phyloP scores from a whole-genome alignment of 1,139 yeast species.

The Blastobotrys aristatus region DNA sequence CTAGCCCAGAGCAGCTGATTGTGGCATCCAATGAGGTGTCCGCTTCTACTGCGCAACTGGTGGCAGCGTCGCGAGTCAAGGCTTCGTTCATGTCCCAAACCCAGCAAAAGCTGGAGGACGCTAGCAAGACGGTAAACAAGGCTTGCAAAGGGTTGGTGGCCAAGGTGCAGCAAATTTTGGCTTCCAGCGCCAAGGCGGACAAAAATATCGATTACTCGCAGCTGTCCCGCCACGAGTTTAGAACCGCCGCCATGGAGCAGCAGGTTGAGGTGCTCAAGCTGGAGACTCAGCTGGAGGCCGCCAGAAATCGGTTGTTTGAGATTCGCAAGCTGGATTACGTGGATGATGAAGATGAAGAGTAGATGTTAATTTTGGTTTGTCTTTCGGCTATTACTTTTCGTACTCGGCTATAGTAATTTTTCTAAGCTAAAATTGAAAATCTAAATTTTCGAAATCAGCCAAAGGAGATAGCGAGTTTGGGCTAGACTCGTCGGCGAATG shows the following conservation, averaged over 20 bases:
- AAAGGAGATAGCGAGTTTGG: too few relatives aligned
- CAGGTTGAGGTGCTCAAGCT: slow-evolving; percentile 84
- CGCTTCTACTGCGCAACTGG: slow-evolving; percentile 88
- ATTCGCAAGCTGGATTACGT: slow-evolving; percentile 71
- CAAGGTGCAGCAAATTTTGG: slow-evolving; percentile 61
- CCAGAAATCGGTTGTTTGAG: slow-evolving; percentile 80
- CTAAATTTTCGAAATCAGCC: too few relatives aligned
- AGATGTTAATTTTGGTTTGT: neutral
- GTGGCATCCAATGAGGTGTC: slow-evolving; percentile 92
- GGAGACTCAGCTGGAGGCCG: slow-evolving; percentile 64
- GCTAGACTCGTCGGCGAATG: too few relatives aligned
- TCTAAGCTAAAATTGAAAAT: too few relatives aligned
- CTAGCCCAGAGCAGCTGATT: slow-evolving; percentile 72
- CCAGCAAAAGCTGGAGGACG: slow-evolving; percentile 67
- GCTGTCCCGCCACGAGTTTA: slow-evolving; percentile 74
- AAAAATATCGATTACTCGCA: slow-evolving; percentile 56
- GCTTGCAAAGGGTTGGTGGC: slow-evolving; percentile 72
- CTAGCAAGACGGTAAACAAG: slow-evolving; percentile 61
- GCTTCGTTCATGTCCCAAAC: slow-evolving; percentile 73
- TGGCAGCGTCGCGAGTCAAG: slow-evolving; percentile 87
- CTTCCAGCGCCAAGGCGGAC: slow-evolving; percentile 28
- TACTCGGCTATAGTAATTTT: too few relatives aligned
- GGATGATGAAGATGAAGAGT: slow-evolving; percentile 50
- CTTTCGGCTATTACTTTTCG: too few relatives aligned
- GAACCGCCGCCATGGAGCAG: slow-evolving; percentile 88